Evolutionary conservation across 768 basidiomycete genomes (phyloP), one percentile per base, ranked within the genome.

Genomic region (Coprinopsis strossmayeri): DNA sequence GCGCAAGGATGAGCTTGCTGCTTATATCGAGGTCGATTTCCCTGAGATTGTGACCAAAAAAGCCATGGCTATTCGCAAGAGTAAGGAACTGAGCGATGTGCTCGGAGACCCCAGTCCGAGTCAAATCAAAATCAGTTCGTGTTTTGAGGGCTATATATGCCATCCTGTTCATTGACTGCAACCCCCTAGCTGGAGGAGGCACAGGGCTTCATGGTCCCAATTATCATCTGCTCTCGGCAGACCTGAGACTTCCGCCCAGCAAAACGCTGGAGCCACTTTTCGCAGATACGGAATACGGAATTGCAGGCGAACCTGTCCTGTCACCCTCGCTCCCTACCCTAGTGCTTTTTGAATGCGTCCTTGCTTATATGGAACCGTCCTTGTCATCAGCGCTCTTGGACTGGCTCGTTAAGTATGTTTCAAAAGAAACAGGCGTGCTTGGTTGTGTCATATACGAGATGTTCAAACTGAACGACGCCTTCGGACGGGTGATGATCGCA

Each of bases 11-110:
- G 50, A 59, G 27, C 55, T 91, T 45, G 69, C 64, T 24, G 66
- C 68, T 12, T 98, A 96, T 62, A 64, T 96, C 34, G 96, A 99
- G 59, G 65, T 98, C 20, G 96, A 99, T 64, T 95, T 99, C 57
- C 74, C 84, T 0, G 90, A 92, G 59, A 78, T 88, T 40, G 93
- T 91, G 0, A 74, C 72, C 20, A 82, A 79, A 63, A 99, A 99
- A 66, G 81, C 82, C 4, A 84, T 87, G 80, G 69, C 78, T 2
- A 87, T 95, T 52, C 73, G 76, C 42, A 87, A 84, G 66, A 82
- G 77, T 56, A 76, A 69, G 54, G 78, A 76, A 13, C 67, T 86
- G 48, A 74, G 66, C 57, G 62, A 57, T 2, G 62, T 71, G 5
- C 63, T 89, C 28, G 84, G 84, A 1, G 62, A 62, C 32, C 61